These are phyloP conservation scores for Tricholoma terreum DNA, from an alignment of 768 basidiomycete species.

Conservation along the genomic window DNA sequence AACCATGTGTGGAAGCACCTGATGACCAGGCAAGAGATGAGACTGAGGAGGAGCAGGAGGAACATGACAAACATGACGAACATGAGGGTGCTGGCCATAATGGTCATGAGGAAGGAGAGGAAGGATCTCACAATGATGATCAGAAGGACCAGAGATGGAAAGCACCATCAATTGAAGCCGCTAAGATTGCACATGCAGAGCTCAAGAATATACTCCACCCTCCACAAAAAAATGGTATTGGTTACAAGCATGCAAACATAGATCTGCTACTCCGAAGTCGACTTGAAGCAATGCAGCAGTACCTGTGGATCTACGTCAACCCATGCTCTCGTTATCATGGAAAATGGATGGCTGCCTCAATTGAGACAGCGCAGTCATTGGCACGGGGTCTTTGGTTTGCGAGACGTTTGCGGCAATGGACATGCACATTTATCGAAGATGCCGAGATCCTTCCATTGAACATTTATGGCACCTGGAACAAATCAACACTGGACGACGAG, in stretches of 20 bases:
- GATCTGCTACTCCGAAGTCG: constrained; percentile 2
- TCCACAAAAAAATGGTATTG: background rate
- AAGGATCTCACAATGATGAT: background rate
- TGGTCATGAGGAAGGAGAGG: background rate
- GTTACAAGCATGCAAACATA: background rate
- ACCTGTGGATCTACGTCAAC: background rate
- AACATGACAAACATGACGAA: too few relatives aligned
- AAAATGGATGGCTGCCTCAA: background rate
- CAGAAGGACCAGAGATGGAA: background rate
- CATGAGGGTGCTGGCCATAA: background rate
- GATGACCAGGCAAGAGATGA: too few relatives aligned
- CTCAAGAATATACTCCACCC: background rate
- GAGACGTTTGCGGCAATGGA: background rate
- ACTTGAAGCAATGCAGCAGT: background rate
- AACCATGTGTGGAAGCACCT: too few relatives aligned
- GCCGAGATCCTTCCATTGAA: background rate
- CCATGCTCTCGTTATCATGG: background rate
- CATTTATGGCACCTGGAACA: background rate
- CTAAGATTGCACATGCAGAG: background rate
- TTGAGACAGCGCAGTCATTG: background rate
- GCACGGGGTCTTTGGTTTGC: constrained; percentile 8
- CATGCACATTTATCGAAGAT: background rate
- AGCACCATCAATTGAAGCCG: background rate
- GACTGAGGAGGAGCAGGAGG: too few relatives aligned
- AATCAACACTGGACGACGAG: background rate